Base-by-base conservation (phyloP, 768 basidiomycete genomes). In the Auricularia sp. region DNA sequence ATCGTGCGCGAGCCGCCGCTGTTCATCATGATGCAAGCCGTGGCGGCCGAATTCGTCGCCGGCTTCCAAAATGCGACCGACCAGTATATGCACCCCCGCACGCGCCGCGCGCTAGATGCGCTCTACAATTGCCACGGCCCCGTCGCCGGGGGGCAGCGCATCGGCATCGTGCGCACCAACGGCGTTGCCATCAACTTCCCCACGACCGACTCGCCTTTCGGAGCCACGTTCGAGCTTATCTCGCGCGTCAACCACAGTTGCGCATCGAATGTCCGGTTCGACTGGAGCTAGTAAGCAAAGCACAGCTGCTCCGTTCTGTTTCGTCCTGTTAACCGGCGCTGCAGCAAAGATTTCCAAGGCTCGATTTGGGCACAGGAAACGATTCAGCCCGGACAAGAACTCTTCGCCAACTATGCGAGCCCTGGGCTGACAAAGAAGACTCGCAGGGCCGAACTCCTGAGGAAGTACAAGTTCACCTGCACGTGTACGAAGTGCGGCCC, bases 1-100 rank as follows among this genome's bases (percentile, higher is more conserved):
- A 62, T 75, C 47, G 64, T 74, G 21, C 56, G 66, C 47, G 74
- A 75, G 64, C 58, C 64, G 14, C 73, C 74, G n/a, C 65, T 74
- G 13, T 68, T 75, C 67, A 71, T 68, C 1, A 70, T 67, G 16
- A 37, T 61, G 8, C 64, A 7, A 11, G 39, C 18, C 65, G 33
- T 11, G 14, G 24, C 29, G 33, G 29, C 47, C 13, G 34, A n/a
- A 44, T 24, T 36, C 21, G 44, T 37, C 33, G 21, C 16, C 29
- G 16, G 24, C 6, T 36, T 63, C 47, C 39, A 63, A 24, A 21
- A 33, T 7, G n/a, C 29, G 6, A 29, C 33, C 11, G 29, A 13
- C 1, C 24, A 34, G 18, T 8, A 21, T 10, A 59, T 59, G 56
- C 56, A 24, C 24, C 8, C 18, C 24, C 56, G 21, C 13, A 35